Evolutionary conservation across 441 rosid genomes (phyloP), one percentile per base, ranked within the genome.

Genomic region (Euphorbia schlechtendalii): DNA sequence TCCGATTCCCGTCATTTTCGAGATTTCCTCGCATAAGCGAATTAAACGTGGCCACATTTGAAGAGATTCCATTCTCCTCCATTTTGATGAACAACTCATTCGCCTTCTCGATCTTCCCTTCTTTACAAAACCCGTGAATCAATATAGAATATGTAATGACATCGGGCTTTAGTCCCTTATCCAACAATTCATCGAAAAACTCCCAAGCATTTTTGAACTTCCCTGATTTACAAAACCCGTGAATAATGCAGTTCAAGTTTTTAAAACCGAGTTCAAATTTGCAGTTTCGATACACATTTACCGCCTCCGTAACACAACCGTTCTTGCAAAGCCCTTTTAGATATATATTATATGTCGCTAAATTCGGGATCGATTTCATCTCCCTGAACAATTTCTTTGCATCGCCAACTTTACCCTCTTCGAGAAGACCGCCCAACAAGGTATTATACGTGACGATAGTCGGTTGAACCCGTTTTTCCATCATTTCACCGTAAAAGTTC

Each of bases 11-110:
- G 59, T 45, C 3, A 4, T 45, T 45, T 45, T 17, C 49, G 17
- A 3, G 66, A 36, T 74, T 69, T 49, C 71, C 66, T 32, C 34
- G 68, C 75, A 78, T 69, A 51, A 74, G 76, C 20, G 74, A 68
- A 56, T 70, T 76, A 65, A 68, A 78, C 12, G 81, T 77, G 51
- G 73, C 51, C 0, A 64, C 51, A 53, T 73, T 69, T 40, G 49
- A 18, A 0, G 49, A 1, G 14, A 6, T 13, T 0, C 49, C 49
- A 14, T 45, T 45, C 49, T 45, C 49, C 15, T 45, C 49, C 49
- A 45, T 45, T 45, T 45, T 18, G 0, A 45, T 12, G 5, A 45
- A 45, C n/a, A 45, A 45, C 49, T n/a, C 49, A 13, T 45, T 45
- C 15, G 49, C 49, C n/a, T 14, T 45, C 49, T 45, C 49, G 18